These are phyloP conservation scores for Fusarium sp. DNA, from an alignment of 2,329 filamentous ascomycete species.

Conservation along the genomic window DNA sequence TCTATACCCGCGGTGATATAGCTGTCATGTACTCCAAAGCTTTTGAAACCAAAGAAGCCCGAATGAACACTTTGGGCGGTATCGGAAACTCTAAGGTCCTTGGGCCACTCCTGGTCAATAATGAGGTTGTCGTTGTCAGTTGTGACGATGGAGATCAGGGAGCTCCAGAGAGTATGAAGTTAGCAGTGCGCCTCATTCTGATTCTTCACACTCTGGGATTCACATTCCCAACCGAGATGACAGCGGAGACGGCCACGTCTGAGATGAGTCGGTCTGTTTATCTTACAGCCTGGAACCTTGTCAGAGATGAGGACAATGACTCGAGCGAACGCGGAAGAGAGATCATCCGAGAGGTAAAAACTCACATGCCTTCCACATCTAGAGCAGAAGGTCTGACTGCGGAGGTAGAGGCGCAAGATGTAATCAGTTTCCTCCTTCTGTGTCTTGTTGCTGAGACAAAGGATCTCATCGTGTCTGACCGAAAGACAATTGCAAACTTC, in stretches of 20 bases:
- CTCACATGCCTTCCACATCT: rapidly evolving
- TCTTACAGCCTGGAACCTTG: not conserved
- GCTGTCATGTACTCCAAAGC: not conserved
- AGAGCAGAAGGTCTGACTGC: rapidly evolving
- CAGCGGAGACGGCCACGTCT: not conserved
- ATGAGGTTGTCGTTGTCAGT: not conserved
- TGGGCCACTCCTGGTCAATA: not conserved
- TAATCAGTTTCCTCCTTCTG: not conserved
- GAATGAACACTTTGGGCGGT: rapidly evolving
- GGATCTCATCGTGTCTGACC: not conserved
- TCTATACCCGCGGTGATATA: not conserved
- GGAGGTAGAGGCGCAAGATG: not conserved
- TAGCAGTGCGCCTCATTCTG: not conserved
- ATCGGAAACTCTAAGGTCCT: not conserved
- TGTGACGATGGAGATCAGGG: not conserved
- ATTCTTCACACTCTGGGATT: not conserved
- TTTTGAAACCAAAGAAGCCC: not conserved
- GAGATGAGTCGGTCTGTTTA: constrained; percentile 5
- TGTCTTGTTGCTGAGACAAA: not conserved
- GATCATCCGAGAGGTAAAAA: not conserved
- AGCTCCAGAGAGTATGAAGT: not conserved
- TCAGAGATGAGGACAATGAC: not conserved
- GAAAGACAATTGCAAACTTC: not conserved
- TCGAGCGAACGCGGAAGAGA: rapidly evolving
- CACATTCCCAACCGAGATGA: not conserved